Conservation (phyloP, 1,139 yeast genomes). For the Lodderomyces pseudojiufengensis region DNA sequence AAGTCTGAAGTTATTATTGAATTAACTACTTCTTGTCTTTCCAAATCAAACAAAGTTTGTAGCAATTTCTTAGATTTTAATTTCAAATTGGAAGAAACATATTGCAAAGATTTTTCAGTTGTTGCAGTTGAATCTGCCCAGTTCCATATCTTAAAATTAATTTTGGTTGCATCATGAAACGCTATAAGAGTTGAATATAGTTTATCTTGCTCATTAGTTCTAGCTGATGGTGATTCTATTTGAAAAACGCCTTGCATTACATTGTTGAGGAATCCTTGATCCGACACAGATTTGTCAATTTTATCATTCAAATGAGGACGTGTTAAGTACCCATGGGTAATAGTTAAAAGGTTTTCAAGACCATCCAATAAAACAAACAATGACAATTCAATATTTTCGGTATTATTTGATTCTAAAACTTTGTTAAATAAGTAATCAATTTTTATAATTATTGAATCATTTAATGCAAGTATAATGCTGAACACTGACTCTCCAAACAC, state of each 20-base stretch:
- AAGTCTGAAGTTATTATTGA: conserved; percentile 43
- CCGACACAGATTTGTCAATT: conserved; percentile 4
- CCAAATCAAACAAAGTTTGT: conserved; percentile 65
- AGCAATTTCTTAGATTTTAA: conserved; percentile 67
- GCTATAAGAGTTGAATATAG: conserved; percentile 56
- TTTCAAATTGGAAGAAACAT: conserved; percentile 64
- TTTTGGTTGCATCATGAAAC: conserved; percentile 55
- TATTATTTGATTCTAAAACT: conserved; percentile 12
- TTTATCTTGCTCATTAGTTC: conserved; percentile 52
- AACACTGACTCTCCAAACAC: conserved; percentile 50
- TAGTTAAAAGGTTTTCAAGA: conserved; percentile 56
- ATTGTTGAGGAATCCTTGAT: conserved; percentile 59
- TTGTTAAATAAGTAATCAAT: conserved; percentile 33
- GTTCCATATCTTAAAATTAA: conserved; percentile 64
- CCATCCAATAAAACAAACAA: conserved; percentile 59
- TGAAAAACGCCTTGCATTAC: conserved; percentile 87
- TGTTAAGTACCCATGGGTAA: conserved; percentile 56
- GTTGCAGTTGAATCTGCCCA: conserved; percentile 59
- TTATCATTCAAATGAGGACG: conserved; percentile 27
- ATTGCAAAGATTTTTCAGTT: conserved; percentile 45
- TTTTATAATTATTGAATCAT: conserved; percentile 48
- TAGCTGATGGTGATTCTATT: conserved; percentile 63
- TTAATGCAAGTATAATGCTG: conserved; percentile 47
- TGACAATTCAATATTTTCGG: conserved; percentile 39
- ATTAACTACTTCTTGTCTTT: conserved; percentile 72